Evolutionary conservation across 1,284 basidiomycete species (phyloP), one percentile per base, ranked within the genome.

Genomic region (Austroboletus sp.): DNA sequence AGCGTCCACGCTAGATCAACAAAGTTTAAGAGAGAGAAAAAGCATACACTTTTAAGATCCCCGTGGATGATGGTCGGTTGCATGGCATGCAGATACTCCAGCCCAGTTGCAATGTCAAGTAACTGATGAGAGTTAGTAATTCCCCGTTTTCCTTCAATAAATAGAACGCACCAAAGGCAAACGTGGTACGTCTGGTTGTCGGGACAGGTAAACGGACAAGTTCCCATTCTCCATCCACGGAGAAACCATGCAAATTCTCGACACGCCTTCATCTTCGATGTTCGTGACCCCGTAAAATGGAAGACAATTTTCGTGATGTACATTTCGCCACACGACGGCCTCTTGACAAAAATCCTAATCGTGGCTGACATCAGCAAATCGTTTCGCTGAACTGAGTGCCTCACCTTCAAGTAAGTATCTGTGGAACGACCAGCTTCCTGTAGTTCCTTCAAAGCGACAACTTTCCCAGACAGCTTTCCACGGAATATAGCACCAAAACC

Each of bases 41-140:
- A 11, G 37, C 67, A 48, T 49, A 73, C 72, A 23, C 66, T 65
- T 56, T 72, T 73, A 25, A 73, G 50, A 48, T 73, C 71, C 19
- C 71, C 71, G 21, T 73, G 71, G n/a, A 70, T 59, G n/a, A 73
- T 67, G 5, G 67, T 69, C 7, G 63, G 66, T 40, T 60, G 53
- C 52, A 62, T 61, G 2, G 58, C 64, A 45, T 73, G 71, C 9
- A 73, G 54, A 44, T 73, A 71, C 8, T 66, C 60, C 11, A 73
- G 50, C 19, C 71, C 71, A n/a, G 46, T 61, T 8, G 69, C 68
- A 30, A 69, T 58, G 40, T 72, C 69, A 2, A 64, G 53, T 31
- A 72, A 55, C 72, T 73, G 46, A 4, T 13, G 2, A 45, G 33
- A 6, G 34, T 52, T 29, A 33, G 44, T 40, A 11, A 46, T 26